These are phyloP conservation scores for Neocucurbitaria cava DNA, from an alignment of 2,329 filamentous ascomycete genomes.

Conservation along the genomic window DNA sequence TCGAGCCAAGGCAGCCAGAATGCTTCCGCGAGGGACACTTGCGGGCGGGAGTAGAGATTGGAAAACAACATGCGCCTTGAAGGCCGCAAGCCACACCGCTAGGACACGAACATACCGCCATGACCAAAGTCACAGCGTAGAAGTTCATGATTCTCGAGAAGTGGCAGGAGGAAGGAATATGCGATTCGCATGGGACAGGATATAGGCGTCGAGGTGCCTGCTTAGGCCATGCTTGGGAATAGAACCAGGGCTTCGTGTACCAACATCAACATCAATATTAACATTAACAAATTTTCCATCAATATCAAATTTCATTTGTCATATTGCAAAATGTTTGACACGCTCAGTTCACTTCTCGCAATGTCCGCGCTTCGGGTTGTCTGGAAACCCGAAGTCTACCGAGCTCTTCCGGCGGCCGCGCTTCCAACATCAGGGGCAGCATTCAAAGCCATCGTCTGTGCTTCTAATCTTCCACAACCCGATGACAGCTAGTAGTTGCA, in stretches of 20 bases:
- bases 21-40: slow-evolving; percentile 2
- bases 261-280: neutral
- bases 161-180: slow-evolving; percentile 8
- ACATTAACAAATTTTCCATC: neutral
- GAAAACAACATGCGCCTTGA: slow-evolving; percentile 11
- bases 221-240: neutral
- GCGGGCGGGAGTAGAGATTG: neutral
- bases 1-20: slow-evolving; percentile 4
- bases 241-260: neutral
- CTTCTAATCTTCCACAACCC: neutral
- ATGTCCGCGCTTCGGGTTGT: neutral
- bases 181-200: slow-evolving; percentile 3
- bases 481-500: neutral
- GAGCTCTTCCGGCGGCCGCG: neutral
- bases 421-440: neutral
- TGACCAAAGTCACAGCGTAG: neutral
- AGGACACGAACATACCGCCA: slow-evolving; percentile 8
- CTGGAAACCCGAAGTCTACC: neutral
- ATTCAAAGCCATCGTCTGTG: neutral
- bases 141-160: slow-evolving; percentile 13
- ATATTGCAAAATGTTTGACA: neutral
- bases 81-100: slow-evolving; percentile 19
- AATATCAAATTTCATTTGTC: neutral
- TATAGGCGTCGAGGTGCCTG: neutral
- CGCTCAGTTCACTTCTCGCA: neutral